These are phyloP conservation scores for Candida caryicola DNA, from an alignment of 805 yeast genomes.

Conservation along the genomic window DNA sequence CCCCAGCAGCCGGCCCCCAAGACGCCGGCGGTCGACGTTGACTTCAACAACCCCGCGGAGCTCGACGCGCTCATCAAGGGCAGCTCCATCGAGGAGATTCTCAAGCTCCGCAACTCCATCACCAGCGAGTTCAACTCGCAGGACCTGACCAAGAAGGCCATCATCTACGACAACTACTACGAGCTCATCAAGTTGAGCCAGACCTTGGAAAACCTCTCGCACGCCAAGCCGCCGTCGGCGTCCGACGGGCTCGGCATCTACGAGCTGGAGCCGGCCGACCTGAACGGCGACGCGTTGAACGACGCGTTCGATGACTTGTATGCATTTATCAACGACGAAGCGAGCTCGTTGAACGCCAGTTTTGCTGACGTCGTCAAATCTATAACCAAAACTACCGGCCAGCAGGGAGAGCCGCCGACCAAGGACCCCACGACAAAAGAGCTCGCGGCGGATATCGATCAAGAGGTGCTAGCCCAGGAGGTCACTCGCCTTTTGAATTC, in stretches of 20 bases:
- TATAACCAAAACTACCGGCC: too few relatives aligned
- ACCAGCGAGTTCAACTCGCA: conserved; percentile 48
- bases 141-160: conserved; percentile 63
- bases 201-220: conserved; percentile 33
- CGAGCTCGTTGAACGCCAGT: conserved; percentile 15
- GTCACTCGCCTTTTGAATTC: conserved; percentile 10
- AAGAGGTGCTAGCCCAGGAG: conserved; percentile 9
- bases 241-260: conserved; percentile 3
- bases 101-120: conserved; percentile 31
- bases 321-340: conserved; percentile 19
- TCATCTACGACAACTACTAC: conserved; percentile 72
- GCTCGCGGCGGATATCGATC: conserved; percentile 12
- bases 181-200: conserved; percentile 68
- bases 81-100: conserved; percentile 27
- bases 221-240: conserved; percentile 2
- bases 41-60: conserved; percentile 18
- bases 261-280: not conserved
- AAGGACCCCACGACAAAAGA: not conserved
- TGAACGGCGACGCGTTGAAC: conserved; percentile 11
- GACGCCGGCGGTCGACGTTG: conserved; percentile 1
- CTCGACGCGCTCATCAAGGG: conserved; percentile 20
- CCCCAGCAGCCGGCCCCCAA: not conserved
- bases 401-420: not conserved
- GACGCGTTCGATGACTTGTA: conserved; percentile 22
- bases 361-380: conserved; percentile 21